Evolutionary conservation across 2,329 filamentous ascomycete genomes (phyloP), one percentile per base, ranked within the genome.

Genomic region (Fusarium nanum): DNA sequence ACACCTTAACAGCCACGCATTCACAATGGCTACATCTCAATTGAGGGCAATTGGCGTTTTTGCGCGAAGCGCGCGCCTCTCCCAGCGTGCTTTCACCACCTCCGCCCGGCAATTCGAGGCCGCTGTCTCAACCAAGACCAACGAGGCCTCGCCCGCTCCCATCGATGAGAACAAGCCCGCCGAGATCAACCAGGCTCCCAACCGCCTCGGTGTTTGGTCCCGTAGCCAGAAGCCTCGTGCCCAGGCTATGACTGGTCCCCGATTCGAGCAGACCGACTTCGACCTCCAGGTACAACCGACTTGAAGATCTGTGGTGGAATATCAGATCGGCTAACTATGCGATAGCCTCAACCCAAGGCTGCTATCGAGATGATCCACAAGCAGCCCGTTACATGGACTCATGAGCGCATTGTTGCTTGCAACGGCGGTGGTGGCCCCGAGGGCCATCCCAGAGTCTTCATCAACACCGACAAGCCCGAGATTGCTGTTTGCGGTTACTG

Each of bases 261-360:
- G 95, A 75, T 99, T 99, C 78, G 96, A 99, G 86, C 95, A 98
- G 89, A 98, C 93, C 34, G 93, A 97, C 77, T 95, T 98, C 83
- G 89, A 91, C 75, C 83, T 91, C 73, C 96, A 99, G 92, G 95
- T 98, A 85, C 73, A 89, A 40, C 16, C 47, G 25, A 60, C 32
- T 47, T 34, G 44, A 27, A 27, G 30, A 47, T 34, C 52, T 60
- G 34, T 42, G 47, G 69, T 32, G 34, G 55, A 55, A 53, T 13
- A 49, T 62, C 44, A 47, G 25, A 57, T 12, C 50, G 59, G 64
- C 73, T 78, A 73, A 75, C 46, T 53, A 50, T 50, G 23, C 55
- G 64, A 67, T 78, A 98, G 96, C 96, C 96, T 70, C 92, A 91
- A 84, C 92, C 96, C 30, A 87, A 90, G 77, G 91, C 96, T 32